Evolutionary conservation across 2,329 filamentous ascomycete genomes (phyloP).

Genomic region (Bipolaris oryzae): DNA sequence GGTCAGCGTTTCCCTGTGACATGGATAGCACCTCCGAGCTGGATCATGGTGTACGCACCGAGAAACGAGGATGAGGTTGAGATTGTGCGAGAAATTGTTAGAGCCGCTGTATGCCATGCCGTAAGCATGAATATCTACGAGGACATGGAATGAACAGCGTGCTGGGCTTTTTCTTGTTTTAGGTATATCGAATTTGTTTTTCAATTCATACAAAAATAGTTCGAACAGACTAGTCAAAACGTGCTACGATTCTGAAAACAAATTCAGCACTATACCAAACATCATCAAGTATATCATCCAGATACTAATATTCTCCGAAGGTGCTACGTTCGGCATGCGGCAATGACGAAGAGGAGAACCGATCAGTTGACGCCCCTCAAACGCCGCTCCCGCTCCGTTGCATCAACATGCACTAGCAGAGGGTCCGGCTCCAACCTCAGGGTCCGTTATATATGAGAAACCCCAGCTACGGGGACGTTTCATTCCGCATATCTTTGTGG

Average conservation of each 20-base stretch:
- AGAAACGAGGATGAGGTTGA: slow-evolving; percentile 71
- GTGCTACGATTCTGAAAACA: too few relatives aligned
- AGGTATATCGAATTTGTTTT: background rate
- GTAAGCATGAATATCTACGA: slow-evolving; percentile 33
- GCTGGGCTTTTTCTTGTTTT: background rate
- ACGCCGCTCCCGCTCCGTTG: slow-evolving; percentile 18
- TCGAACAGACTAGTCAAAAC: too few relatives aligned
- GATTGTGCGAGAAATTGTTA: slow-evolving; percentile 71
- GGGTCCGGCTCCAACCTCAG: slow-evolving; percentile 4
- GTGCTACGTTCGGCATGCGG: background rate
- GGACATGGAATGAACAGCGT: background rate
- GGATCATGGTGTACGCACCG: slow-evolving; percentile 78
- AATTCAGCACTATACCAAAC: too few relatives aligned
- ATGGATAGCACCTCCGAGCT: slow-evolving; percentile 40
- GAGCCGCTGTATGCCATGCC: slow-evolving; percentile 73
- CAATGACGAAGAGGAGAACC: slow-evolving; percentile 28
- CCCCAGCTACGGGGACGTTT: background rate
- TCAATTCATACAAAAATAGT: too few relatives aligned
- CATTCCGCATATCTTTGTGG: background rate
- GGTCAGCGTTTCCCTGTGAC: slow-evolving; percentile 65
- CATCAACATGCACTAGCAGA: slow-evolving; percentile 1
- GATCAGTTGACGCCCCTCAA: slow-evolving; percentile 11
- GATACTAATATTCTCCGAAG: background rate
- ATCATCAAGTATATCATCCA: background rate
- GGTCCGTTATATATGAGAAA: slow-evolving; percentile 4